Base-by-base conservation (phyloP, 2,329 filamentous ascomycete genomes). In the Fusarium abutilonis region DNA sequence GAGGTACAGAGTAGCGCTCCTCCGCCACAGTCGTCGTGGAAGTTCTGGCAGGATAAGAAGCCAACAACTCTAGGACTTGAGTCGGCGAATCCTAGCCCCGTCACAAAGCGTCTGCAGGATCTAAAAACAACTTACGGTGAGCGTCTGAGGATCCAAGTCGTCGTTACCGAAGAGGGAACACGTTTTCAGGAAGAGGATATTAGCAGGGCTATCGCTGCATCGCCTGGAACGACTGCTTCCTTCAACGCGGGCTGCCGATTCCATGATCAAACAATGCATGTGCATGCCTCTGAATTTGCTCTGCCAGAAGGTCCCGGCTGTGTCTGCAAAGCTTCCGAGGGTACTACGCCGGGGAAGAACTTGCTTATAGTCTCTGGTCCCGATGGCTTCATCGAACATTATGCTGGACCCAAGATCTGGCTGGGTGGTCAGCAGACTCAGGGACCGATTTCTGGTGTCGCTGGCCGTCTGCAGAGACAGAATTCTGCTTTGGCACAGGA, bases 341-440 rank as follows among this genome's bases (percentile, higher is more conserved):
- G 67, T 6, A 67, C 52, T 10, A 36, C 47, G 10, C 69, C 76
- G 1, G 82, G 84, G 1, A 85, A 83, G 62, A 88, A 87, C 57
- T 74, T 97, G 17, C 79, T 97, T n/a, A 81, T 97, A 52, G 85
- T 98, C 2, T 96, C 93, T 1, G 95, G 95, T 0, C 94, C 95
- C 0, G 92, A 96, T 50, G 94, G 95, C 1, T 98, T 98, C 76
- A 83, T 98, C 35, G 83, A 85, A 39, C 84, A 89, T 63, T 91
- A 90, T 77, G 92, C 92, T 3, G 94, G 95, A 1, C 59, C 87
- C 9, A 97, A 96, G 77, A 77, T 85, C 4, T 96, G 92, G 90
- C 79, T 82, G 10, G 83, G 83, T 26, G 92, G 92, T 0, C 79
- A 80, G 54, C 90, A 96, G 76, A 80, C 85, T 10, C 93, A 97